phyloP scores from a whole-genome alignment of 768 basidiomycete genomes.

The Trametes meyenii region DNA sequence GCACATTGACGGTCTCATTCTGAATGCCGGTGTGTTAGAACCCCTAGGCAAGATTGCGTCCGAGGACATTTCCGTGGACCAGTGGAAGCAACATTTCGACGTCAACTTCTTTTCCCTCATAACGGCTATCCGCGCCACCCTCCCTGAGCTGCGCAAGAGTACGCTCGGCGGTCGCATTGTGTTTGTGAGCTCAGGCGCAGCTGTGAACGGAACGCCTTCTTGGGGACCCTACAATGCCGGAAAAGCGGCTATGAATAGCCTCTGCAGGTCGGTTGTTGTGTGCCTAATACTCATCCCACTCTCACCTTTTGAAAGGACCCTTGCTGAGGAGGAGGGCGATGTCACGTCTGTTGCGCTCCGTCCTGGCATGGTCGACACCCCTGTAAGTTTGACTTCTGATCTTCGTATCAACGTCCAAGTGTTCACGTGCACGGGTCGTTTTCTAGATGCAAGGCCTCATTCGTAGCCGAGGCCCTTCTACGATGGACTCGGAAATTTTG shows the following conservation, averaged over 20 bases:
- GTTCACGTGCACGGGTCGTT: not conserved
- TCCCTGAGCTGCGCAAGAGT: constrained; percentile 71
- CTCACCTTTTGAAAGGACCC: constrained; percentile 53
- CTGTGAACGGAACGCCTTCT: constrained; percentile 61
- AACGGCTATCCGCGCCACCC: constrained; percentile 61
- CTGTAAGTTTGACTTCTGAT: constrained; percentile 44
- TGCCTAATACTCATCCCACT: not conserved
- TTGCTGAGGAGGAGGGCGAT: constrained; percentile 82
- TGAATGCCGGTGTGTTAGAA: constrained; percentile 83
- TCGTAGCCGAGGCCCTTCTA: constrained; percentile 49
- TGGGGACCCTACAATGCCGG: constrained; percentile 85
- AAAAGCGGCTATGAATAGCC: constrained; percentile 89
- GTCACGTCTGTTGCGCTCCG: constrained; percentile 77
- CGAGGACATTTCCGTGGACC: constrained; percentile 48
- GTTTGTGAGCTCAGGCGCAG: constrained; percentile 86
- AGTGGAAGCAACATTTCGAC: constrained; percentile 77
- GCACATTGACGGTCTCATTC: constrained; percentile 72
- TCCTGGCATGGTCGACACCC: constrained; percentile 88
- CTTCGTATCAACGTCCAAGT: too few species aligned
- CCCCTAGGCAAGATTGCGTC: constrained; percentile 66
- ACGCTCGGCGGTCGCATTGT: constrained; percentile 65
- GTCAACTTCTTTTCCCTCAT: constrained; percentile 89
- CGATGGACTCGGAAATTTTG: constrained; percentile 61
- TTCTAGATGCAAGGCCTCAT: constrained; percentile 73
- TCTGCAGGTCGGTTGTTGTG: constrained; percentile 59